Percentiles rank a stretch among this genome's conserved stretches.
Conservation (phyloP, 2,329 filamentous ascomycete genomes). For the Juglanconis juglandina region DNA sequence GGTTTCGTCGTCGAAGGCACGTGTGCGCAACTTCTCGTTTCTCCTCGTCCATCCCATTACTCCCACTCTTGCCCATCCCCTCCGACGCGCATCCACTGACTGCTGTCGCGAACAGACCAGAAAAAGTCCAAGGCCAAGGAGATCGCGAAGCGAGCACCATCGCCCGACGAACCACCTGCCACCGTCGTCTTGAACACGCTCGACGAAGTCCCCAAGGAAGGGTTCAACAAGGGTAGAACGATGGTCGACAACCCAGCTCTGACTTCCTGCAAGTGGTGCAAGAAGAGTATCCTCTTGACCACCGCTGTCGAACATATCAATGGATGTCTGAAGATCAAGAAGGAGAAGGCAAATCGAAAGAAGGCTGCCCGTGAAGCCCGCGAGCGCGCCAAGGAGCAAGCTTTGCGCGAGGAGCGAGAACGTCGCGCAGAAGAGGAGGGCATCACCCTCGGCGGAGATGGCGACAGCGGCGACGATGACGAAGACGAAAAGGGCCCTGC, state of each 20-base stretch:
- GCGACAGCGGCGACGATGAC: conserved; percentile 49
- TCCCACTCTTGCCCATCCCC: background rate
- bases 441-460: conserved; percentile 37
- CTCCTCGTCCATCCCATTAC: conserved; percentile 7
- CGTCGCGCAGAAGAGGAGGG: conserved; percentile 47
- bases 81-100: background rate
- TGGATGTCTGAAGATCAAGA: conserved; percentile 80
- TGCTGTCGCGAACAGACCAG: conserved; percentile 37
- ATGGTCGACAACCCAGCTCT: conserved; percentile 77
- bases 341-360: conserved; percentile 73
- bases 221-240: conserved; percentile 77
- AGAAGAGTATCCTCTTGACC: conserved; percentile 76
- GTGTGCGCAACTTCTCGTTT: conserved; percentile 18
- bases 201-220: conserved; percentile 71
- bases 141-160: conserved; percentile 38
- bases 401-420: conserved; percentile 52
- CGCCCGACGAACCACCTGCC: conserved; percentile 37
- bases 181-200: conserved; percentile 55
- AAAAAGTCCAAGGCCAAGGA: conserved; percentile 50
- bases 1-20: conserved; percentile 61
- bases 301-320: conserved; percentile 77
- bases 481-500: conserved; percentile 40
- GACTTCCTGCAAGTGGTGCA: conserved; percentile 90
- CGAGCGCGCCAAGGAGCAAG: conserved; percentile 62
- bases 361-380: conserved; percentile 71